Conservation (phyloP, 1,284 basidiomycete genomes). For the Ganoderma lingzhi region DNA sequence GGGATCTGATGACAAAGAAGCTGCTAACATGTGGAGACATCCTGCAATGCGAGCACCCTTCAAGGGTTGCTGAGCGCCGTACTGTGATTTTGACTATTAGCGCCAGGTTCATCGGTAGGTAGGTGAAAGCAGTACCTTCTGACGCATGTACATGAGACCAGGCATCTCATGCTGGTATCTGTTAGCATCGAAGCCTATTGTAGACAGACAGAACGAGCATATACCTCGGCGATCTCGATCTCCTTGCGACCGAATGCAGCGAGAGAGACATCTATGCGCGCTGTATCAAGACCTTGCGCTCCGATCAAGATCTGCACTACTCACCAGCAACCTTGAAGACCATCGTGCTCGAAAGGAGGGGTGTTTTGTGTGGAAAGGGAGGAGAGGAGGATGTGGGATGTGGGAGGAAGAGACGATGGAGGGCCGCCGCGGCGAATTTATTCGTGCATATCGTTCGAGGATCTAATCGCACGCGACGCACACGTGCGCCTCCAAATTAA, state of each 20-base stretch:
- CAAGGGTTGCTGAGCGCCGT: slow-evolving; percentile 86
- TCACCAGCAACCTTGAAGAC: slow-evolving; percentile 86
- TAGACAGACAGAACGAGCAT: slow-evolving; percentile 7
- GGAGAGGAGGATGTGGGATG: slow-evolving; percentile 46
- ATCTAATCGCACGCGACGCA: slow-evolving; percentile 30
- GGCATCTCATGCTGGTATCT: slow-evolving; percentile 84
- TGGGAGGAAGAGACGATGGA: slow-evolving; percentile 41
- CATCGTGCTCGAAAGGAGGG: slow-evolving; percentile 54
- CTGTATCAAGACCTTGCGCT: slow-evolving; percentile 7
- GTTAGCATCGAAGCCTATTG: not conserved
- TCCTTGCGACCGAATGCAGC: slow-evolving; percentile 98
- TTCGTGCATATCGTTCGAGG: slow-evolving; percentile 32
- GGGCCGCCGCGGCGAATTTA: slow-evolving; percentile 46
- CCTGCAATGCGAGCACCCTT: slow-evolving; percentile 97
- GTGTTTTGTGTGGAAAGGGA: slow-evolving; percentile 39
- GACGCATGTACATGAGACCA: slow-evolving; percentile 90
- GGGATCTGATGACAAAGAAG: not conserved
- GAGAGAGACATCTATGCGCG: slow-evolving; percentile 85
- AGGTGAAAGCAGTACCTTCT: slow-evolving; percentile 64
- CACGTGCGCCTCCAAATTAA: slow-evolving; percentile 28
- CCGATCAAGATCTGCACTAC: slow-evolving; percentile 21
- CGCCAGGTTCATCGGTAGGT: not conserved
- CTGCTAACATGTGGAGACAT: slow-evolving; percentile 91
- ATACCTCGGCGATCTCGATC: slow-evolving; percentile 93
- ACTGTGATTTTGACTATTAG: slow-evolving; percentile 54